These are phyloP conservation scores for Salvia hispanica DNA, from an alignment of 257 asterid genomes.

Conservation along the genomic window DNA sequence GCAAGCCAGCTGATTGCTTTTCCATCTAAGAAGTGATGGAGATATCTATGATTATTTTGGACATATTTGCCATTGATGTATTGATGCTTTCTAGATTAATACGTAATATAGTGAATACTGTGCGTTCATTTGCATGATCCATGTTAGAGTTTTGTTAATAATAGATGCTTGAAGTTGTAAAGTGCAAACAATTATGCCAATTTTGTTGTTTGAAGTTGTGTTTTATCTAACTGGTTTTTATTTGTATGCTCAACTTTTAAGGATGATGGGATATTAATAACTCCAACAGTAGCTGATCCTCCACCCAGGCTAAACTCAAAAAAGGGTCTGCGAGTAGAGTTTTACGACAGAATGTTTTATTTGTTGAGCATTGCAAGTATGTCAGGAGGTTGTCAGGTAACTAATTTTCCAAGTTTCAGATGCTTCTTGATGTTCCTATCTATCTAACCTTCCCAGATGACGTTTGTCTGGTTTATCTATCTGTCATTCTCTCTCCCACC, in stretches of 20 bases:
- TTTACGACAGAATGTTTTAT: slow-evolving; percentile 55
- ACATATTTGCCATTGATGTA: slow-evolving; percentile 8
- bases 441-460: background rate
- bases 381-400: slow-evolving; percentile 89
- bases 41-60: background rate
- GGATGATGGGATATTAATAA: slow-evolving; percentile 72
- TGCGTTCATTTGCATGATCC: too few relatives aligned
- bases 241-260: slow-evolving; percentile 31
- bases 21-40: slow-evolving; percentile 9
- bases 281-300: slow-evolving; percentile 80
- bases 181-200: slow-evolving; percentile 1
- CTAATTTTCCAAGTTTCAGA: background rate
- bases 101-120: too few relatives aligned
- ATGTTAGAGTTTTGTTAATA: too few relatives aligned
- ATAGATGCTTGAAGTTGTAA: background rate
- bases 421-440: background rate
- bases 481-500: background rate
- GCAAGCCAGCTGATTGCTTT: slow-evolving; percentile 14
- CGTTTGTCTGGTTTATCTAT: background rate
- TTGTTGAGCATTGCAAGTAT: slow-evolving; percentile 72
- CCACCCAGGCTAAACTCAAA: slow-evolving; percentile 58
- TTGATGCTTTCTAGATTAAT: background rate
- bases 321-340: slow-evolving; percentile 47
- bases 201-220: background rate
- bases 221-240: slow-evolving; percentile 14